A percentile compares a stretch with the other conserved stretches of the same genome.
These are phyloP conservation scores for Mucor saturninus DNA, from an alignment of 371 early-diverging fungal species.

Conservation along the genomic window DNA sequence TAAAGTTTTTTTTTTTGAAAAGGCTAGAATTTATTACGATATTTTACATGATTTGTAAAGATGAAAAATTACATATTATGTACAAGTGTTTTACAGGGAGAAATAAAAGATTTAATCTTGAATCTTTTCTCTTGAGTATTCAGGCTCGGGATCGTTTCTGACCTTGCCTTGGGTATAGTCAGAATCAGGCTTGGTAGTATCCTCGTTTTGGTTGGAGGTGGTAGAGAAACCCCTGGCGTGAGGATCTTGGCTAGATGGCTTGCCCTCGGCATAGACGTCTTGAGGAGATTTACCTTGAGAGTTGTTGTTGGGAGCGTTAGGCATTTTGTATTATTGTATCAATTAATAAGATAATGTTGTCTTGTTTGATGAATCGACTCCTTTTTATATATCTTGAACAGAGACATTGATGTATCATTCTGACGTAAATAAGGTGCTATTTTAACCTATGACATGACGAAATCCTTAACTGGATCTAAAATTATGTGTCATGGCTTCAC, in stretches of 20 bases:
- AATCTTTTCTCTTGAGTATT: no score
- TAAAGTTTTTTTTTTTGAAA: no score
- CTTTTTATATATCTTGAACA: neutral
- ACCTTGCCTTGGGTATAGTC: neutral
- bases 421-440: neutral
- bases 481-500: no score
- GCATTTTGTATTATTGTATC: neutral
- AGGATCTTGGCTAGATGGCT: constrained; percentile 8
- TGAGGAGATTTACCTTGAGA: neutral
- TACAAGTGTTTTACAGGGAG: no score
- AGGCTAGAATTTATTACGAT: no score
- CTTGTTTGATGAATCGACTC: neutral
- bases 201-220: constrained; percentile 5
- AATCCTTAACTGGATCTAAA: no score
- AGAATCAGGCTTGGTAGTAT: constrained; percentile 14
- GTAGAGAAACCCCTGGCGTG: constrained; percentile 10
- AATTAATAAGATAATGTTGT: no score
- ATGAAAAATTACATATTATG: constrained; percentile 22
- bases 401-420: neutral
- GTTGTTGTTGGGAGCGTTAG: neutral
- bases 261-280: neutral
- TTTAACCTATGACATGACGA: no score
- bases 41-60: no score
- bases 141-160: neutral
- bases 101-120: no score